These are phyloP conservation scores for Xylaria sp. DNA, from an alignment of 2,329 filamentous ascomycete genomes.

Conservation along the genomic window DNA sequence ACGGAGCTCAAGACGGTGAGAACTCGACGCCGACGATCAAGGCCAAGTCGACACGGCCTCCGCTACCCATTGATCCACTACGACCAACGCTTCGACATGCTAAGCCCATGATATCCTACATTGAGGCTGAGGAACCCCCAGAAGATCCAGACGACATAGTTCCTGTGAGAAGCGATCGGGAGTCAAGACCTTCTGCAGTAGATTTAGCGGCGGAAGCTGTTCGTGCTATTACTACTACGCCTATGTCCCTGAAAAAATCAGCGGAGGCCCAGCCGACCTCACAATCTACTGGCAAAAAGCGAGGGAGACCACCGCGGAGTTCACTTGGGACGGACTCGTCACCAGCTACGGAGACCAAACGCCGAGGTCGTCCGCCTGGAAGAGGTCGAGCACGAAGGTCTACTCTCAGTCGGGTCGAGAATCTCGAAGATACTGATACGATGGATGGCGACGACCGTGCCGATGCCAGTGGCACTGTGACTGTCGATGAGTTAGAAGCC, in stretches of 20 bases:
- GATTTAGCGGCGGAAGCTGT: constrained; percentile 56
- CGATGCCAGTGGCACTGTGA: constrained; percentile 37
- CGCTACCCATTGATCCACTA: constrained; percentile 56
- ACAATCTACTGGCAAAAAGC: constrained; percentile 43
- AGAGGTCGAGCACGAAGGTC: constrained; percentile 44
- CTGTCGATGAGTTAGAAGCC: constrained; percentile 51
- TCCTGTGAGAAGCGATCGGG: constrained; percentile 8
- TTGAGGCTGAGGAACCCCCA: constrained; percentile 59
- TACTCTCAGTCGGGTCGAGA: constrained; percentile 44
- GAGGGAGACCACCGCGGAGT: constrained; percentile 47
- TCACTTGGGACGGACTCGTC: constrained; percentile 38
- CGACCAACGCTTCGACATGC: constrained; percentile 63
- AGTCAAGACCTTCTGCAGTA: constrained; percentile 48
- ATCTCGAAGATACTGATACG: constrained; percentile 36
- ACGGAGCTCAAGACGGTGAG: constrained; percentile 38
- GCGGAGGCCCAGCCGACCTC: constrained; percentile 37
- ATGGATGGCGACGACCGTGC: constrained; percentile 35
- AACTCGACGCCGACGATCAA: constrained; percentile 22
- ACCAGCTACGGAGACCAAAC: constrained; percentile 31
- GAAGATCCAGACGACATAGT: constrained; percentile 59
- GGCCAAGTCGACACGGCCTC: constrained; percentile 40
- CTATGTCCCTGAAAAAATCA: constrained; percentile 23
- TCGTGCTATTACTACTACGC: constrained; percentile 46
- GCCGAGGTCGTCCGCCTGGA: constrained; percentile 37
- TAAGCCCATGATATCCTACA: constrained; percentile 63